Evolutionary conservation across 805 yeast genomes (phyloP), one percentile per base, ranked within the genome.

Genomic region (Yarrowia hollandica): DNA sequence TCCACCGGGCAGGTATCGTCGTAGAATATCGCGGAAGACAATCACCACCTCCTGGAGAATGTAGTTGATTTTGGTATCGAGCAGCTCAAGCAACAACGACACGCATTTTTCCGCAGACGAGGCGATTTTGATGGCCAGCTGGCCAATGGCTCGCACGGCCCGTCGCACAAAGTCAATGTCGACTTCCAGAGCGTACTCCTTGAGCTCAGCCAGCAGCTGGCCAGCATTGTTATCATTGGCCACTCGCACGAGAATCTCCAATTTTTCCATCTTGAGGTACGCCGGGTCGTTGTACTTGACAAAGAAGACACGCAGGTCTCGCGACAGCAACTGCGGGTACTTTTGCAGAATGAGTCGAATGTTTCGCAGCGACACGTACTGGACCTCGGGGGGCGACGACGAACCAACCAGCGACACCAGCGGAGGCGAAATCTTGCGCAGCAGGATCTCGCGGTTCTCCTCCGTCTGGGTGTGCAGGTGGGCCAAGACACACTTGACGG

Each of bases 121-220:
- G 25, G 82, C 82, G 14, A 90, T 72, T 67, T 89, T 90, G 26
- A 90, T 83, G 0, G 97, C 96, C 19, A 92, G 74, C 67, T 90
- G 88, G 2, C 97, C 97, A 62, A 92, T 83, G 0, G 96, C 96
- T 61, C 96, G 74, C 4, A 92, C 83, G 0, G 97, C 90, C 66
- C 90, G 88, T 60, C 96, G 76, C 1, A 91, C 88, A 85, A 90
- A 89, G 60, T 86, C 86, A 19, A 84, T 79, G 70, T 91, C 97
- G 10, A 88, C 84, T 66, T 89, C 96, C 0, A 90, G 81, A 5
- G 96, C 95, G 70, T 91, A 91, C 65, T 87, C 96, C 64, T 84
- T 86, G 56, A 91, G 72, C 68, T 91, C 98, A n/a, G 81, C 73
- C 44, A 91, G 73, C 0, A 92, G 89, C 31, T 77, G 72, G 5